These are phyloP conservation scores for Phyllosticta citriasiana DNA, from an alignment of 2,329 filamentous ascomycete species.

Conservation along the genomic window DNA sequence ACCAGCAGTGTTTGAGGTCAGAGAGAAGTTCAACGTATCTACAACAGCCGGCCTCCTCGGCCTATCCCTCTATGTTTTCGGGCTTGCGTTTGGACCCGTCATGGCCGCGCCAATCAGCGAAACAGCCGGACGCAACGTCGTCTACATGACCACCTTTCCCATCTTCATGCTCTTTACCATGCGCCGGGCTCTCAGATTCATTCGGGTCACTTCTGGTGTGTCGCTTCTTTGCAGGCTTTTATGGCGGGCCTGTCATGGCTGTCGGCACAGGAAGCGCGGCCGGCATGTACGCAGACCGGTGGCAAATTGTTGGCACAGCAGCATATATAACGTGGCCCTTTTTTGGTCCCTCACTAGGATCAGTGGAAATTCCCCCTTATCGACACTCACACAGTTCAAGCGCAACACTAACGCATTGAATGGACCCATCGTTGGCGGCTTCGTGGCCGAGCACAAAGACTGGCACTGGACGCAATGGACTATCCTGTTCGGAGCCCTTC, in stretches of 20 bases:
- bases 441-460: slow-evolving; percentile 24
- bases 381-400: background rate
- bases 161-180: slow-evolving; percentile 47
- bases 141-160: slow-evolving; percentile 40
- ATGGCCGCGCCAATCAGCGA: slow-evolving; percentile 51
- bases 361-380: background rate
- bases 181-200: slow-evolving; percentile 38
- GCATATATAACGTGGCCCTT: slow-evolving; percentile 33
- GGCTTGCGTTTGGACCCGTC: slow-evolving; percentile 50
- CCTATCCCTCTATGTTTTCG: slow-evolving; percentile 50
- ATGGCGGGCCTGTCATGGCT: slow-evolving; percentile 49
- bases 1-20: slow-evolving; percentile 37
- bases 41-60: slow-evolving; percentile 49
- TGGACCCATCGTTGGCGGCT: slow-evolving; percentile 31
- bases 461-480: slow-evolving; percentile 33
- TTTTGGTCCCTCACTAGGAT: slow-evolving; percentile 29
- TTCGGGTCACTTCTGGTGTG: slow-evolving; percentile 44
- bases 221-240: slow-evolving; percentile 62
- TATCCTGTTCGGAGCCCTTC: slow-evolving; percentile 11
- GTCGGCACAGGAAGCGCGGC: slow-evolving; percentile 33
- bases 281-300: slow-evolving; percentile 27
- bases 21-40: slow-evolving; percentile 44
- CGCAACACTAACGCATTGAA: background rate
- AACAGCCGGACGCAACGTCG: slow-evolving; percentile 43
- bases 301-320: slow-evolving; percentile 25